A percentile compares a stretch with the other conserved stretches of the same genome.
These are phyloP conservation scores for Casaregolazyma suthepensis DNA, from an alignment of 1,139 yeast genomes.

Conservation along the genomic window DNA sequence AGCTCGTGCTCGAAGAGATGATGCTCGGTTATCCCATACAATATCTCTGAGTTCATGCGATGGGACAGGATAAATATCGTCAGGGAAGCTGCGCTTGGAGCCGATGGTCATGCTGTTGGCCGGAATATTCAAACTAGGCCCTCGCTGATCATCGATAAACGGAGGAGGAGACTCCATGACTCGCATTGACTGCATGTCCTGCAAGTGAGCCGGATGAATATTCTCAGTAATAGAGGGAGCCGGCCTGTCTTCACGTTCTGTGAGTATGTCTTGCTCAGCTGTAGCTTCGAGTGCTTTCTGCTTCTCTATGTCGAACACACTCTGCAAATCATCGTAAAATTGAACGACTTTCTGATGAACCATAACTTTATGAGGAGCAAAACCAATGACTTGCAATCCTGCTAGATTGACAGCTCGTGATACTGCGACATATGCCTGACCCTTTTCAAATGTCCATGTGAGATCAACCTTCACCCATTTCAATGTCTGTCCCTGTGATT, in stretches of 20 bases:
- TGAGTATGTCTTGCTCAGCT: background rate
- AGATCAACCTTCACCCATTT: constrained; percentile 79
- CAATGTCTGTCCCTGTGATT: constrained; percentile 93
- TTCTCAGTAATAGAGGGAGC: background rate
- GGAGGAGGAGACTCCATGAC: background rate
- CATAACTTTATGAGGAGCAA: constrained; percentile 53
- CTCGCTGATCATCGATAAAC: background rate
- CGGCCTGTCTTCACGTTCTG: background rate
- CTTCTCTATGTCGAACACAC: constrained; percentile 6
- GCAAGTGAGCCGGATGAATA: background rate
- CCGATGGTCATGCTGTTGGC: background rate
- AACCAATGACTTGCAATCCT: constrained; percentile 73
- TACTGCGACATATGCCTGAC: constrained; percentile 92
- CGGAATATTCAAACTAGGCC: background rate
- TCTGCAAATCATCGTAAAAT: constrained; percentile 48
- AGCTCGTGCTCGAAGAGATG: background rate
- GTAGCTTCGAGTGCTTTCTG: background rate
- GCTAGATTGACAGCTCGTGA: constrained; percentile 77
- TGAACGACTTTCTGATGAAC: constrained; percentile 63
- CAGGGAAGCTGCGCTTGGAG: constrained; percentile 2
- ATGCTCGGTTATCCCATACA: background rate
- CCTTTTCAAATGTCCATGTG: constrained; percentile 72
- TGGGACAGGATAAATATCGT: background rate
- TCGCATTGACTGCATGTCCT: background rate
- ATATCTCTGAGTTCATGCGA: constrained; percentile 1